These are phyloP conservation scores for Triglochin maritima DNA, from an alignment of 106 monocot species.

Conservation along the genomic window DNA sequence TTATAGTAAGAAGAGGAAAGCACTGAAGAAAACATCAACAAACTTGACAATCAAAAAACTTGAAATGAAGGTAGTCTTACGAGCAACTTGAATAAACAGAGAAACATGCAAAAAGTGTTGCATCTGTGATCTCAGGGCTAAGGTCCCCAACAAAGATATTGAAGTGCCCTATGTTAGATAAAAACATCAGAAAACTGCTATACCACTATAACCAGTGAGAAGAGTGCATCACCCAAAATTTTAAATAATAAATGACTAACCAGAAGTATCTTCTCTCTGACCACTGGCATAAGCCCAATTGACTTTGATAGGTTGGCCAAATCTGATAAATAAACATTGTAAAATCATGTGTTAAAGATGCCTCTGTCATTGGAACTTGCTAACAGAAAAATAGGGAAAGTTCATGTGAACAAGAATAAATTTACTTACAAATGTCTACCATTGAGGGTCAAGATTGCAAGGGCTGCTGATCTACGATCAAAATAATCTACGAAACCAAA, in stretches of 20 bases:
- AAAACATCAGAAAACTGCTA: constrained; percentile 2
- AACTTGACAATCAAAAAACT: background rate
- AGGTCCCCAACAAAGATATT: constrained; percentile 90
- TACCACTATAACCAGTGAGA: background rate
- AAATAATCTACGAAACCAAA: constrained; percentile 77
- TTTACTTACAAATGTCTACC: constrained; percentile 58
- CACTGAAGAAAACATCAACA: background rate
- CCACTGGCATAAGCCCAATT: constrained; percentile 87
- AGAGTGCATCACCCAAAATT: background rate
- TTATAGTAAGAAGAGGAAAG: background rate
- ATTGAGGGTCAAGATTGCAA: constrained; percentile 56
- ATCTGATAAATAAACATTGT: constrained; percentile 17
- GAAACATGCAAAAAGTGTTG: constrained; percentile 48
- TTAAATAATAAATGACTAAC: constrained; percentile 11
- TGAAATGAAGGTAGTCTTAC: constrained; percentile 25
- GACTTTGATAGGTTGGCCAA: constrained; percentile 82
- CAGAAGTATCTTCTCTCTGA: constrained; percentile 80
- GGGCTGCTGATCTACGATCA: constrained; percentile 64
- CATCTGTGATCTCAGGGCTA: constrained; percentile 83
- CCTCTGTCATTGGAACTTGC: no score
- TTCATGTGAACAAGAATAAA: no score
- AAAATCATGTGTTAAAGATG: background rate
- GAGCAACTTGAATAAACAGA: constrained; percentile 67
- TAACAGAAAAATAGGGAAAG: no score
- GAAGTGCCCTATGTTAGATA: constrained; percentile 38